Evolutionary conservation across 345 rosid species (phyloP), one percentile per base, ranked within the genome.

Genomic region (Populus nigra): DNA sequence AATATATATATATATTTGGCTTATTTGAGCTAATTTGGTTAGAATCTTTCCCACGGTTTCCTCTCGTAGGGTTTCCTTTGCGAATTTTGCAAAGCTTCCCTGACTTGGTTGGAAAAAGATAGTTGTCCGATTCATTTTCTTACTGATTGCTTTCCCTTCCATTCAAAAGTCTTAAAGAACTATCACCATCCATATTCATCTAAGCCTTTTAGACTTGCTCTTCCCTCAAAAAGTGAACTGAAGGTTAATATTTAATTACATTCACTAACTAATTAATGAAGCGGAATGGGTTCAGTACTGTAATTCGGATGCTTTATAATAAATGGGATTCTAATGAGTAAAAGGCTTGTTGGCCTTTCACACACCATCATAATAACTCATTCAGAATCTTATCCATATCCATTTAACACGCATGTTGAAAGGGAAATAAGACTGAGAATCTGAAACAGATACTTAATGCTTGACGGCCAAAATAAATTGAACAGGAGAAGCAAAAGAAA

Each of bases 341-440:
- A 71, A 76, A 36, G 15, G 61, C 70, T 75, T 82, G 76, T 74
- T 83, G 80, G 83, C 72, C 69, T 78, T 75, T 73, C 75, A 38
- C 71, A 70, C 62, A 74, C 81, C 80, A 53, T 31, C 69, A 61
- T 71, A 73, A 47, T 36, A 45, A 43, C 43, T 38, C 25, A 73
- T 69, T 77, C 77, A 67, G 73, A 73, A 2, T 78, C 71, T 74
- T 74, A 76, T 55, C 35, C 17, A 68, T 36, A 31, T 55, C 43
- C 77, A 57, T 33, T 81, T 77, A 9, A 67, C 76, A 72, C 43
- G 66, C 76, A 72, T 50, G 66, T 57, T 69, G 77, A 75, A 79
- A 75, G 79, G 75, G 77, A 69, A 74, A 68, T 68, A 71, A 77
- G 78, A 71, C 81, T 68, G 78, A 66, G 80, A 79, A 76, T 76